Base-by-base conservation (phyloP, 345 rosid species). In the Hibiscus trionum region DNA sequence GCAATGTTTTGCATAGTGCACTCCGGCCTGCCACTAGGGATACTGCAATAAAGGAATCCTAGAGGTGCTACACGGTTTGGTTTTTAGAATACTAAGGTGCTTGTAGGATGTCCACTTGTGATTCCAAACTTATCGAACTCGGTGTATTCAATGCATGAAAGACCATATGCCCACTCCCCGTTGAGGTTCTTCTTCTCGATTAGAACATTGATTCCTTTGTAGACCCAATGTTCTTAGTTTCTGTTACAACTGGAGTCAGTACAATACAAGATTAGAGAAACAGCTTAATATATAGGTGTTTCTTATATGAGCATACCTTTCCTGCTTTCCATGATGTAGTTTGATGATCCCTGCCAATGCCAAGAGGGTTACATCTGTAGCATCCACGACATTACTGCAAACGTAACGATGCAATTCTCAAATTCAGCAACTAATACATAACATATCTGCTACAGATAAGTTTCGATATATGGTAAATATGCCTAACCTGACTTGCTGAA, bases 1-100 rank as follows among this genome's bases (percentile, higher is more conserved):
- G 96, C 96, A 84, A 90, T 88, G 84, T 94, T 94, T 82, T 94
- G 97, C 98, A 94, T 91, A 4, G 97, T 91, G 85, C 97, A 94
- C 80, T 94, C 98, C 77, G 91, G 85, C 82, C 97, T 87, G 66
- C 97, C 96, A 78, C 98, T 97, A 70, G 79, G 70, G 71, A 91
- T 86, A 75, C 96, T 94, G 72, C 74, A 81, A 33, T 33, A 33
- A 33, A 33, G 37, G 37, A 33, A 33, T 33, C 37, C 37, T 3
- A 33, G 37, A 1, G 37, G 6, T 33, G 37, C 3, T 4, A 33
- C 37, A 4, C 6, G 37, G 2, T 33, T 33, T 33, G 37, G 37
- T 33, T 33, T 27, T 33, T 33, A 33, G 37, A 33, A 33, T 33
- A 33, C 31, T 27, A 27, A 27, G 31, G 31, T 27, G 31, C 31